Percentiles rank a stretch among this genome's conserved stretches.
These are phyloP conservation scores for Platanthera zijinensis DNA, from an alignment of 106 monocot species.

Conservation along the genomic window DNA sequence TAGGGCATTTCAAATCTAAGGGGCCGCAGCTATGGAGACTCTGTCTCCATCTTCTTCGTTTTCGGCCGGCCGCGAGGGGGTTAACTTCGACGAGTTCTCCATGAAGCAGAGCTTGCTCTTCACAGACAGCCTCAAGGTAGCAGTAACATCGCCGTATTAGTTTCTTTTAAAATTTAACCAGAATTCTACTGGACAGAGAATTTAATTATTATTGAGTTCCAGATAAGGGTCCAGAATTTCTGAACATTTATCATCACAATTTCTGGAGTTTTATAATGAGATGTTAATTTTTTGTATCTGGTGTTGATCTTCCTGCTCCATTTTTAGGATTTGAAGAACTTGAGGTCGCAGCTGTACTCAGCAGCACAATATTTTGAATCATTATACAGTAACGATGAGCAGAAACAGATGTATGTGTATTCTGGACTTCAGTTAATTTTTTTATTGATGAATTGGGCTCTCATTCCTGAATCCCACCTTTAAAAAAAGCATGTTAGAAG, in stretches of 20 bases:
- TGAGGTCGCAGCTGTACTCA: constrained; percentile 75
- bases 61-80: constrained; percentile 16
- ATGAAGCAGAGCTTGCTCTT: constrained; percentile 62
- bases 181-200: no score
- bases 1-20: not conserved
- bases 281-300: not conserved
- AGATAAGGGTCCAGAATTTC: not conserved
- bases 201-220: no score
- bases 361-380: constrained; percentile 92
- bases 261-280: not conserved
- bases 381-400: constrained; percentile 64
- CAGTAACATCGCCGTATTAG: no score
- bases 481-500: no score
- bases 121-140: constrained; percentile 76
- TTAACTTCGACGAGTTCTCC: constrained; percentile 58
- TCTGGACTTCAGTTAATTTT: not conserved
- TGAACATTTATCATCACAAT: not conserved
- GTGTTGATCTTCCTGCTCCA: not conserved
- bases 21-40: constrained; percentile 21
- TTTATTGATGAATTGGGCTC: not conserved
- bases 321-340: constrained; percentile 79
- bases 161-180: no score
- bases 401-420: constrained; percentile 58
- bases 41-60: constrained; percentile 26
- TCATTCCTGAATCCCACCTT: no score